Evolutionary conservation across 176 grass and related monocot genomes (phyloP), one percentile per base, ranked within the genome.

Genomic region (Rhynchospora pubera): DNA sequence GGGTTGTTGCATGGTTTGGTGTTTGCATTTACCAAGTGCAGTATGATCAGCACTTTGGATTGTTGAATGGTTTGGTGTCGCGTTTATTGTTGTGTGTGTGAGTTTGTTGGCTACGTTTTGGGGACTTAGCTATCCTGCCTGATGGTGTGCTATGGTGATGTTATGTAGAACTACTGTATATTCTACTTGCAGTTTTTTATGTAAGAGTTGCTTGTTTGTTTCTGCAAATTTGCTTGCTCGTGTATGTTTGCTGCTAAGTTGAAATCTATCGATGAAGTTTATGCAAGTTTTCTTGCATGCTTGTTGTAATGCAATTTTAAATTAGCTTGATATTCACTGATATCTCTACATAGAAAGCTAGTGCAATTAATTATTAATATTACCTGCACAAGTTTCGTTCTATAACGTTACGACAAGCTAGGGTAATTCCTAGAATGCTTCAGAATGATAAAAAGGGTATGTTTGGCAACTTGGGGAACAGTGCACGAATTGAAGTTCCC

Each of bases 1-100:
- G 85, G 77, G 15, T 22, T 22, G 60, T 18, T 80, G 55, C 80
- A 81, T 74, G 53, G 14, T 91, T 68, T 80, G 24, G 71, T 28
- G 66, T 83, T n/a, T 0, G 82, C 15, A 58, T 30, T 24, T 23
- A 15, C 32, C 32, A 34, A 34, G 32, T 56, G 75, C 80, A 30
- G 60, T 76, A 22, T 76, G 48, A 56, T 76, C 48, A 51, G 15
- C 76, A 61, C 30, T 80, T 79, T 74, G 85, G 77, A 16, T n/a
- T 22, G 60, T 14, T 80, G 55, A 76, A 81, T 74, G 53, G 14
- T 91, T 68, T 80, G 24, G 71, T 28, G 66, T 83, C 0, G 82
- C 15, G 65, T 30, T 24, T 23, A 15, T 77, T 24, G 46, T 67
- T 21, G 30, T 84, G 61, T 50, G 47, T 85, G 22, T 30, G 59